phyloP scores from a whole-genome alignment of 192 early-diverging fungal genomes.

The Hyaloraphidium curvatum region DNA sequence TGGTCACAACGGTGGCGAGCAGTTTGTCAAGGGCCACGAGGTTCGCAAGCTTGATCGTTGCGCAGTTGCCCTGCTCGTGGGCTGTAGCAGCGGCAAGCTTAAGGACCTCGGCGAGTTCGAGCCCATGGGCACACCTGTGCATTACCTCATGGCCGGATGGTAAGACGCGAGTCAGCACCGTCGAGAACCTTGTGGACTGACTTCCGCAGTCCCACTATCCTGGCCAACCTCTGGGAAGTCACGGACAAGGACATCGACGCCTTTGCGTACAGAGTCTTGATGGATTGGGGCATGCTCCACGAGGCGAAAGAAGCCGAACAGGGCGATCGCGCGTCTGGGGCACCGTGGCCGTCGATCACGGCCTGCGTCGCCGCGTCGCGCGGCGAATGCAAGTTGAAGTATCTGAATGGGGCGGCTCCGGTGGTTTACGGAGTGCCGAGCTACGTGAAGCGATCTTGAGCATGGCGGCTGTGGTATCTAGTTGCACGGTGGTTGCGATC shows the following conservation, averaged over 20 bases:
- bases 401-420: slow-evolving; percentile 75
- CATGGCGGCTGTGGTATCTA: too few relatives aligned
- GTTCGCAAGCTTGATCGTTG: slow-evolving; percentile 46
- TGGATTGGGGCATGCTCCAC: slow-evolving; percentile 52
- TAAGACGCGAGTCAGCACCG: too few relatives aligned
- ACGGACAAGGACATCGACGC: slow-evolving; percentile 91
- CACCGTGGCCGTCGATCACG: slow-evolving; percentile 31
- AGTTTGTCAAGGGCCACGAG: slow-evolving; percentile 44
- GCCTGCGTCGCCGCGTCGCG: slow-evolving; percentile 56
- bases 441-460: too few relatives aligned
- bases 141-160: slow-evolving; percentile 75
- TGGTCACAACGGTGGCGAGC: slow-evolving; percentile 86
- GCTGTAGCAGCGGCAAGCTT: slow-evolving; percentile 82
- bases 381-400: slow-evolving; percentile 52
- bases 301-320: not conserved
- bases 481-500: too few relatives aligned
- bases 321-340: not conserved
- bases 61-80: slow-evolving; percentile 67
- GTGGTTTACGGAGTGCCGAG: slow-evolving; percentile 89
- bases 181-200: too few relatives aligned
- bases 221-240: slow-evolving; percentile 96
- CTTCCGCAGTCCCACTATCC: slow-evolving; percentile 43
- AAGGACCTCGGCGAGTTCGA: slow-evolving; percentile 68
- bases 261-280: slow-evolving; percentile 51
- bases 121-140: slow-evolving; percentile 56